Percentiles rank a stretch among this genome's conserved stretches.
Evolutionary conservation across 768 basidiomycete genomes (phyloP).

Genomic region (Saitozyma sp.): DNA sequence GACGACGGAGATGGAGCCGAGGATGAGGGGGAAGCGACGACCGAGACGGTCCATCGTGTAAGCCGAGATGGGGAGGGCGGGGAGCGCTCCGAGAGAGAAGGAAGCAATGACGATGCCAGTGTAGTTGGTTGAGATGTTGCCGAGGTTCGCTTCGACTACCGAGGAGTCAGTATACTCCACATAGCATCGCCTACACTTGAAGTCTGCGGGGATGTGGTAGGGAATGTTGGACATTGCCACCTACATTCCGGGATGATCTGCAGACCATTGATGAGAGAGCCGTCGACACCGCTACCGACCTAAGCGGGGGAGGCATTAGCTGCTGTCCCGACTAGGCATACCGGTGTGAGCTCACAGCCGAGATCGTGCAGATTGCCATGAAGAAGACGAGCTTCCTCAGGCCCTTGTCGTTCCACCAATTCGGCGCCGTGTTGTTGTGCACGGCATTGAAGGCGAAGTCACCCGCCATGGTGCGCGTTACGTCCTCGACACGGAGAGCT

Average conservation of each 20-base stretch:
- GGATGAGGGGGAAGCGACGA: not conserved
- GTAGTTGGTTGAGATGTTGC: not conserved
- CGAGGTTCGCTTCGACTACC: not conserved
- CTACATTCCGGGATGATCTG: constrained; percentile 1
- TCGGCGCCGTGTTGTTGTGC: not conserved
- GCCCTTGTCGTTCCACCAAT: not conserved
- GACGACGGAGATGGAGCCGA: not conserved
- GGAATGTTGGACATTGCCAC: not conserved
- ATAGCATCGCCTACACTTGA: too few relatives aligned
- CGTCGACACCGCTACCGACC: constrained; percentile 1
- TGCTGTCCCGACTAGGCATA: not conserved
- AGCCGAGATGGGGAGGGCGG: not conserved
- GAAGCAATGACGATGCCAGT: not conserved
- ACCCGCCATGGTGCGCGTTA: not conserved
- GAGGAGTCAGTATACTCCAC: not conserved
- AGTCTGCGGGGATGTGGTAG: too few relatives aligned
- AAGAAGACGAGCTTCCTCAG: constrained; percentile 1
- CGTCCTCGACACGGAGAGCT: too few relatives aligned
- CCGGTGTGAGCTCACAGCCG: not conserved
- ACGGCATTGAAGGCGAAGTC: not conserved
- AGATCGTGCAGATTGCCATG: constrained; percentile 1
- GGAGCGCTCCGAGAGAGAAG: not conserved
- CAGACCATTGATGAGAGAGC: not conserved
- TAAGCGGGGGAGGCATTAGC: not conserved
- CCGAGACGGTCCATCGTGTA: not conserved